Evolutionary conservation across 2,329 filamentous ascomycete genomes (phyloP).

Genomic region (Bipolaris victoriae): DNA sequence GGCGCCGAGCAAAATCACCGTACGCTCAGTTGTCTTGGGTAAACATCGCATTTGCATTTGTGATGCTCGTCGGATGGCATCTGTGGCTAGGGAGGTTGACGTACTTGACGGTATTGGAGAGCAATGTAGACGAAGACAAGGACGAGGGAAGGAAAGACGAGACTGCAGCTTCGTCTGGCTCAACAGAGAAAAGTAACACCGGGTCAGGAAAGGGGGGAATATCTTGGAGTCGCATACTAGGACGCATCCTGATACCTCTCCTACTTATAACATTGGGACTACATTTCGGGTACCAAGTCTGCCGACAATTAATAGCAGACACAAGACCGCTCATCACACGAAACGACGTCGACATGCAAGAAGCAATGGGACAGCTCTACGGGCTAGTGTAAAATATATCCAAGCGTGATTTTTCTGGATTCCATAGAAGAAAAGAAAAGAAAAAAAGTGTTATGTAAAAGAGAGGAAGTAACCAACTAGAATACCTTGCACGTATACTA

Average conservation of each 20-base stretch:
- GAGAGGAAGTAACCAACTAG: no score
- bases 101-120: slow-evolving; percentile 17
- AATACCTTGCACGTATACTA: no score
- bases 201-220: not conserved
- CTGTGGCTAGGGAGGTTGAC: slow-evolving; percentile 19
- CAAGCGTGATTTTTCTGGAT: not conserved
- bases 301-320: not conserved
- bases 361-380: slow-evolving; percentile 12
- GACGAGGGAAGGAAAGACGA: slow-evolving; percentile 1
- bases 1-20: slow-evolving; percentile 24
- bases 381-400: not conserved
- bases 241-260: slow-evolving; percentile 16
- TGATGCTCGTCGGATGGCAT: slow-evolving; percentile 26
- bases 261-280: slow-evolving; percentile 13
- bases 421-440: no score
- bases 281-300: slow-evolving; percentile 10
- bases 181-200: not conserved
- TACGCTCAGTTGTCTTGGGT: slow-evolving; percentile 5
- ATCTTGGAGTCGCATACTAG: slow-evolving; percentile 20
- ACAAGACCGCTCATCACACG: slow-evolving; percentile 1
- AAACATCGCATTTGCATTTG: slow-evolving; percentile 7
- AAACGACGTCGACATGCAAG: slow-evolving; percentile 15
- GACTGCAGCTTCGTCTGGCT: not conserved
- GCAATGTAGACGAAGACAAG: not conserved
- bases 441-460: no score